Evolutionary conservation across 2,329 filamentous ascomycete genomes (phyloP), one percentile per base, ranked within the genome.

Genomic region (Colletotrichum tabaci): DNA sequence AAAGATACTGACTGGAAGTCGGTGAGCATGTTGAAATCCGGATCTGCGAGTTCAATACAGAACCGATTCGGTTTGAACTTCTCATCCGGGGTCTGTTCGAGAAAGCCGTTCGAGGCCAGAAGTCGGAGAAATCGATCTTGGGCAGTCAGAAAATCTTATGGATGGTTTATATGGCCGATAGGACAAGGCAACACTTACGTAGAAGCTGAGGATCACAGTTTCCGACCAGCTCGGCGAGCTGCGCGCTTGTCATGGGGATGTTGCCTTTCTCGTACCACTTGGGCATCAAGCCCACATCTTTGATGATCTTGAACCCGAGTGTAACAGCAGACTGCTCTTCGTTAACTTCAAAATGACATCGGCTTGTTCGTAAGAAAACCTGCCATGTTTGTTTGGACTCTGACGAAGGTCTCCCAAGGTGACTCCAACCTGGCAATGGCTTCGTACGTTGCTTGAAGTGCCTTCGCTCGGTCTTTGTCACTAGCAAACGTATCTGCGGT

Each of bases 181-280:
- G 2, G 8, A 49, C 2, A 15, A 30, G 4, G 13, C 23, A 35
- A 15, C 3, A 44, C 67, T 70, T 40, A 70, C 62, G 40, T 8
- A 70, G 56, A 13, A 70, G 56, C 12, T 44, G 40, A 16, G 67
- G 49, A 12, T 70, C 67, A 21, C 46, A 50, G 3, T 55, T 35
- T 16, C 63, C 67, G 4, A 66, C 49, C 2, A 70, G 62, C 16
- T 49, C 18, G 2, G 67, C 67, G 21, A 70, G 55, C n/a, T 70
- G 47, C 9, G 8, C 7, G 38, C 62, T 55, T 13, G 67, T 70
- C 67, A 70, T 70, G 1, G 67, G 67, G 16, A 61, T 18, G 21
- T 61, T 61, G 15, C 62, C 56, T 18, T 61, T 16, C 49, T 66
- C 47, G 6, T 70, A 26, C 67, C 67, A 70, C 18, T 38, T 55